A percentile compares a stretch with the other conserved stretches of the same genome.
phyloP scores from a whole-genome alignment of 2,329 filamentous ascomycete species.

The Penicillium glabrum region DNA sequence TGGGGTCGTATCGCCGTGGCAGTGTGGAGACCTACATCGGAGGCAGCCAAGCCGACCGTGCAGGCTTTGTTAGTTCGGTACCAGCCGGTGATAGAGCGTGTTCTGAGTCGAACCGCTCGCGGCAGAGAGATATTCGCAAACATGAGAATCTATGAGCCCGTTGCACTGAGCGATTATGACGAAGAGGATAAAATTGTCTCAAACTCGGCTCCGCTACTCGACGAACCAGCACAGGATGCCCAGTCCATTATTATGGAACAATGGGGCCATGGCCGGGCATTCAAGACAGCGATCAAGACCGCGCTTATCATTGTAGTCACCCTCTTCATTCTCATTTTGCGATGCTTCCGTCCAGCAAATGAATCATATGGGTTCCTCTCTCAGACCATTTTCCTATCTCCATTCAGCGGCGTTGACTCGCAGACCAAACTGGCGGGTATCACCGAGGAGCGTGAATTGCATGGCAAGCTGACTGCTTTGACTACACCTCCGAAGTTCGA shows the following conservation, averaged over 20 bases:
- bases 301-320: conserved; percentile 22
- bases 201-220: conserved; percentile 10
- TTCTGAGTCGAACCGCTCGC: neutral
- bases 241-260: neutral
- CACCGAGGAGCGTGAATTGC: conserved; percentile 10
- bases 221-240: conserved; percentile 1
- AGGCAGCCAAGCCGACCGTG: conserved; percentile 1
- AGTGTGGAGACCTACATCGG: conserved; percentile 3
- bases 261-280: neutral
- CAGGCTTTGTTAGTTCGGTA: neutral
- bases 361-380: conserved; percentile 19
- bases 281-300: conserved; percentile 8
- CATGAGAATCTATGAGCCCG: conserved; percentile 14
- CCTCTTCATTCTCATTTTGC: conserved; percentile 24
- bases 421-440: conserved; percentile 12
- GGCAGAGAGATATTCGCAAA: conserved; percentile 6
- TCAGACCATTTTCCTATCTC: conserved; percentile 17
- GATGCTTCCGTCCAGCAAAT: conserved; percentile 27
- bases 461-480: conserved; percentile 19
- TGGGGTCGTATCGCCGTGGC: conserved; percentile 4
- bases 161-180: conserved; percentile 17
- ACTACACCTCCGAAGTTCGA: conserved; percentile 10
- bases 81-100: neutral
- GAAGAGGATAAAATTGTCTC: conserved; percentile 11
- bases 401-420: conserved; percentile 15